Base-by-base conservation (phyloP, 192 early-diverging fungal species). In the Spizellomyces punctatus region DNA sequence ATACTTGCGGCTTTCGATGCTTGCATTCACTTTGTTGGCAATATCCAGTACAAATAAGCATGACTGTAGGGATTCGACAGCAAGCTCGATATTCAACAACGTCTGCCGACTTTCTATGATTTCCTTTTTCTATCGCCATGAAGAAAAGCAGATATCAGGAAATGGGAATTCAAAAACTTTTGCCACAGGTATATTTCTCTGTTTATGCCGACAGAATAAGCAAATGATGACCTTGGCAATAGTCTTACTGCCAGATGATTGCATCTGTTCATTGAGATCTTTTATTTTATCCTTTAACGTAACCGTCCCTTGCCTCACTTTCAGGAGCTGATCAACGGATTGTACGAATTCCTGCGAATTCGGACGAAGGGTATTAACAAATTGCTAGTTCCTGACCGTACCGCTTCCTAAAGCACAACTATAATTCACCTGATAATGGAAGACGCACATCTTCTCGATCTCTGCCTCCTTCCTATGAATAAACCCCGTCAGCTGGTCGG, bases 401-500 rank as follows among this genome's bases (percentile, higher is more conserved):
- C 59, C 6, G 3, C 0, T 9, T 10, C 36, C 3, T 17, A 42
- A 4, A 36, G 66, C 50, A 5, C 6, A 8, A 54, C 4, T 27
- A 22, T 7, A 14, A 58, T 50, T 50, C 63, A 92, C 95, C 84
- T 98, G 92, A 78, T 96, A 96, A 78, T 99, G 92, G 77, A 89
- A 87, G 74, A 91, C 93, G 81, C 98, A 99, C 84, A 99, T 93
- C 64, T 92, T 89, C 83, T 98, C 96, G 67, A 99, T 99, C 78
- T 99, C 98, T 43, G 86, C 85, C 69, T 98, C 96, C 70, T 98
- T 98, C 59, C 88, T 87, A 59, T 88, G 81, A 36, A 94, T 91
- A 74, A 97, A 94, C 46, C 82, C 46, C 43, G 88, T 83, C 14
- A 99, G 85, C 60, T 94, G 92, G 47, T 96, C 91, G n/a, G 89